phyloP scores from a whole-genome alignment of 371 early-diverging fungal species.

The Mucor indicus region DNA sequence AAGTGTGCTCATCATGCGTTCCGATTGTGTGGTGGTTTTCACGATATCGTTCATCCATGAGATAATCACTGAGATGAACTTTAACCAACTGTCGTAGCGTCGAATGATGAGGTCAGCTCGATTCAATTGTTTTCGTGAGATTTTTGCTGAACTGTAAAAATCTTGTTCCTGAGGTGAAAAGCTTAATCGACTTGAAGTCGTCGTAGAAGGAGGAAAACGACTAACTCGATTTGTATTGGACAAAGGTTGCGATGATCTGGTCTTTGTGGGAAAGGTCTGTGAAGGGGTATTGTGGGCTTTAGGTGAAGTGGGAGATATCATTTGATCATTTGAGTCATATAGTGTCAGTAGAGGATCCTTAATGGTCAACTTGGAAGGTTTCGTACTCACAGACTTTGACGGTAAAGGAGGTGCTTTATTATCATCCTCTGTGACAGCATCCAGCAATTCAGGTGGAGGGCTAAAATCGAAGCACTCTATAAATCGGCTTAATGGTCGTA shows the following conservation, averaged over 20 bases:
- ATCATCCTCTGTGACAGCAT: too few relatives aligned
- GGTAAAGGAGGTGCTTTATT: too few relatives aligned
- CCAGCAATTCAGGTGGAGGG: constrained; percentile 6
- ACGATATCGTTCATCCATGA: constrained; percentile 25
- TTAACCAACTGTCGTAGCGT: constrained; percentile 27
- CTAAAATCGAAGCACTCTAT: constrained; percentile 8
- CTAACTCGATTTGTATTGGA: too few relatives aligned
- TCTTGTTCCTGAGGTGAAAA: not conserved
- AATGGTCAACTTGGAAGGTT: too few relatives aligned
- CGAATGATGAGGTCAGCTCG: constrained; percentile 31
- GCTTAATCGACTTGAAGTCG: too few relatives aligned
- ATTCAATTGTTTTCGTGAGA: constrained; percentile 2
- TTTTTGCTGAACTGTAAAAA: not conserved
- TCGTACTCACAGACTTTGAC: too few relatives aligned
- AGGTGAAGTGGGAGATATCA: not conserved
- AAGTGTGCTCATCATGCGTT: not conserved
- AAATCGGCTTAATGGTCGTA: constrained; percentile 10
- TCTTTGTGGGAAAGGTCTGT: not conserved
- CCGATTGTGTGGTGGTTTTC: constrained; percentile 21
- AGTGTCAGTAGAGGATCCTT: not conserved
- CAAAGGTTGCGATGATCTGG: too few relatives aligned
- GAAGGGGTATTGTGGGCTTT: not conserved
- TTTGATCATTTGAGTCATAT: not conserved
- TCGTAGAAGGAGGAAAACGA: too few relatives aligned
- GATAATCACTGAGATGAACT: constrained; percentile 15